Base-by-base conservation (phyloP, 768 basidiomycete species). In the Daedaleopsis nitida region DNA sequence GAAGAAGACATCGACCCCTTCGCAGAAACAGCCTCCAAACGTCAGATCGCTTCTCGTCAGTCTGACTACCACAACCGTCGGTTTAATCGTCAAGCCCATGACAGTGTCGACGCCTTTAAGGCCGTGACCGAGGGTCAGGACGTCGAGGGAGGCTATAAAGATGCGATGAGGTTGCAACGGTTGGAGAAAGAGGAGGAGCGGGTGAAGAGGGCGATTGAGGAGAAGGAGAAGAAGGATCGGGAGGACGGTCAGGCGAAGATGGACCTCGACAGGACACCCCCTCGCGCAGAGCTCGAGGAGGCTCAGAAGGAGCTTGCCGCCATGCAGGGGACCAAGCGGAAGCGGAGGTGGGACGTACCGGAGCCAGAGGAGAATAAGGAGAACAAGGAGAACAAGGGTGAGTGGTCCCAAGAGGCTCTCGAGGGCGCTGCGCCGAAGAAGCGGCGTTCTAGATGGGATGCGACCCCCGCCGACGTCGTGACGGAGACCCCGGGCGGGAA, bases 371-470 rank as follows among this genome's bases (percentile, higher is more conserved):
- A 89, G 68, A 87, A 90, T 72, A 88, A 86, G 63, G 75, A 83
- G 21, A 85, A 88, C 66, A 84, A 85, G 37, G 80, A 81, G 72
- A 75, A 71, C 63, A 83, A 84, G 62, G 86, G 83, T 43, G 86
- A 90, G 71, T 91, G 89, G 86, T 87, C 86, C 7, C 87, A 90
- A 72, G 86, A 92, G 68, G 85, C 87, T 56, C 73, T 86, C 32
- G 91, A 91, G 55, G 82, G 81, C 27, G 85, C 88, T 58, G 87
- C 87, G 23, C 87, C 92, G 47, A 95, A 92, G 77, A 96, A 96
- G 76, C 89, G 93, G 62, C 87, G 94, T 66, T 98, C 96, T 58
- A 84, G 96, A 52, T 98, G 96, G 96, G 96, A 98, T 74, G 94
- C 94, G 55, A 86, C 94, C 0, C 94, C 96, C 12, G 84, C 88